Percentiles rank a stretch among this genome's conserved stretches.
Conservation (phyloP, 2,329 filamentous ascomycete genomes). For the Fusarium subglutinans region DNA sequence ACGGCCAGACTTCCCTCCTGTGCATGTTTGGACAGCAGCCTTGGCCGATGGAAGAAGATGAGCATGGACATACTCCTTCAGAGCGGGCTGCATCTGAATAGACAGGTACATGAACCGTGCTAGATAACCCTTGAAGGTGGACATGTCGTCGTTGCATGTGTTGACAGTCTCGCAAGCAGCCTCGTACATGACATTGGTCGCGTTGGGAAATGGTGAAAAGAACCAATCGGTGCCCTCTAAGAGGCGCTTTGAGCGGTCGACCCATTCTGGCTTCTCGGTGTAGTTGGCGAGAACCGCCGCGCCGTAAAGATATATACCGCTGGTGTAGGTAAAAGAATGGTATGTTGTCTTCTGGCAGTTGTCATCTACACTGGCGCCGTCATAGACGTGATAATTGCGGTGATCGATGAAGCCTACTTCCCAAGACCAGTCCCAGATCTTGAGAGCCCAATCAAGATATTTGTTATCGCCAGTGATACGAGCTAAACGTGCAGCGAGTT, state of each 20-base stretch:
- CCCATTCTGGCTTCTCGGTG: constrained; percentile 64
- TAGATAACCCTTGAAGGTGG: constrained; percentile 74
- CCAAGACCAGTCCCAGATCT: constrained; percentile 72
- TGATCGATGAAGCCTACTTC: constrained; percentile 65
- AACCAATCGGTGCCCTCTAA: constrained; percentile 63
- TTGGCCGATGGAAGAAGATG: constrained; percentile 62
- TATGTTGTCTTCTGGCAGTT: constrained; percentile 64
- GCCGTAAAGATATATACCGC: constrained; percentile 72
- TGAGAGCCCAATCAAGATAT: constrained; percentile 73
- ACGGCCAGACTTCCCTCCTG: constrained; percentile 61
- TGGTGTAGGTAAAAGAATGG: constrained; percentile 71
- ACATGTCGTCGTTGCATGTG: constrained; percentile 70
- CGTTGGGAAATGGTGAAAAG: constrained; percentile 62
- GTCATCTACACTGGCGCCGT: constrained; percentile 65
- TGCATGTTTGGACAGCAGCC: constrained; percentile 66
- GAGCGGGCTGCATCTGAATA: constrained; percentile 64
- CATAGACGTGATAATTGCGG: constrained; percentile 63
- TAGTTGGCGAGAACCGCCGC: constrained; percentile 71
- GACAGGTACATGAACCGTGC: constrained; percentile 71
- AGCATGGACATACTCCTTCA: constrained; percentile 56
- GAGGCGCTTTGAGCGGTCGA: constrained; percentile 60
- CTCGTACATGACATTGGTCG: constrained; percentile 71
- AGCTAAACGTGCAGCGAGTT: constrained; percentile 79
- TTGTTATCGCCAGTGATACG: constrained; percentile 73
- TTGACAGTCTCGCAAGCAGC: constrained; percentile 68